phyloP scores from a whole-genome alignment of 2,329 filamentous ascomycete species.

The Plenodomus tracheiphilus region DNA sequence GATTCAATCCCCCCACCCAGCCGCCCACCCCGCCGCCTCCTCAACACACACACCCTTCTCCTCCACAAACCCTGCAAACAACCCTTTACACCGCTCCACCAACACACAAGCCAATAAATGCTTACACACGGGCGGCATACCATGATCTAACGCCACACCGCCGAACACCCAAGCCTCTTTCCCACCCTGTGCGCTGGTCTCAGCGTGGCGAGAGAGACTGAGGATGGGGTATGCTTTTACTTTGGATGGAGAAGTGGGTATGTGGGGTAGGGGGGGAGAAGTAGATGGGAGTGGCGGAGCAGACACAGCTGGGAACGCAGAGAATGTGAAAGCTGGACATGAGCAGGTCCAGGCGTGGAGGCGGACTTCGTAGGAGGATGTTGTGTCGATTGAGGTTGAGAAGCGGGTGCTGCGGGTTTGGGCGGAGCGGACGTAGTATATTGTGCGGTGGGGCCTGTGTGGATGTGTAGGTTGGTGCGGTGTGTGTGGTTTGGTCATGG shows the following conservation, averaged over 20 bases:
- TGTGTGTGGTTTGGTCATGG: background rate
- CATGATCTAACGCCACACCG: conserved; percentile 49
- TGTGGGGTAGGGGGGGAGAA: background rate
- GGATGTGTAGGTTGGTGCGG: background rate
- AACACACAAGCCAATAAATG: conserved; percentile 85
- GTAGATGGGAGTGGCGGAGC: conserved; percentile 11
- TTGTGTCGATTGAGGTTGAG: conserved; percentile 31
- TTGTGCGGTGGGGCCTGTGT: conserved; percentile 6
- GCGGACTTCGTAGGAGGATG: conserved; percentile 67
- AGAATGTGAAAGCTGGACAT: conserved; percentile 81
- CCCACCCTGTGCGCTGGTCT: background rate
- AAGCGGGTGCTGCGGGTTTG: conserved; percentile 46
- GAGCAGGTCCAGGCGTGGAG: conserved; percentile 83
- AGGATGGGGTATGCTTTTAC: background rate
- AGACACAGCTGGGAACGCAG: conserved; percentile 59
- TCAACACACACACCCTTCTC: conserved; percentile 60
- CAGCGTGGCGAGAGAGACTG: no score
- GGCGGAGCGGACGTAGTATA: conserved; percentile 69
- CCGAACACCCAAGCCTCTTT: conserved; percentile 35
- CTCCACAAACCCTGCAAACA: conserved; percentile 62
- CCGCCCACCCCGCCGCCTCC: conserved; percentile 73
- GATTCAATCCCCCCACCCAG: conserved; percentile 42
- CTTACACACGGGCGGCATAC: conserved; percentile 72
- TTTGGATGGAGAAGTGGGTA: background rate
- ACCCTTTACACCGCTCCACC: conserved; percentile 63